Percentiles rank a stretch among this genome's conserved stretches.
Evolutionary conservation across 495 filamentous ascomycete genomes (phyloP).

Genomic region (Viridothelium virens): DNA sequence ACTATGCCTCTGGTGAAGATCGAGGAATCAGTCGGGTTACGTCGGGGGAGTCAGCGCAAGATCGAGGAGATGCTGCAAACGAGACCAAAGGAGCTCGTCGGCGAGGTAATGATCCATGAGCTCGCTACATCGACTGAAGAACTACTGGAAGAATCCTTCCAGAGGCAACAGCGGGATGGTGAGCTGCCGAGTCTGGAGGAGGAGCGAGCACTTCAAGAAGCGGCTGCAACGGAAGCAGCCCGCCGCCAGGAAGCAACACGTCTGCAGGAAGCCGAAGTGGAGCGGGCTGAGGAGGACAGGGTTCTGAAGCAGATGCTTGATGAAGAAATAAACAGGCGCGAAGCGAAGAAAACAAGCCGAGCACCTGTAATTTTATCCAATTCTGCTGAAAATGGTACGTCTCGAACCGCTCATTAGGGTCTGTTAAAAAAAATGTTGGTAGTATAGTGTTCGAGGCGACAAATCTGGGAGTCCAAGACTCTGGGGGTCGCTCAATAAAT

Average conservation of each 20-base stretch:
- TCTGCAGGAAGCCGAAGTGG: constrained; percentile 41
- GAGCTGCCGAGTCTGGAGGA: constrained; percentile 82
- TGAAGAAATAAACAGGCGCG: constrained; percentile 62
- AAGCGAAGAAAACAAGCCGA: constrained; percentile 29
- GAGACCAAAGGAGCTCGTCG: constrained; percentile 63
- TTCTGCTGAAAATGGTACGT: background rate
- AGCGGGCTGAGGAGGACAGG: constrained; percentile 62
- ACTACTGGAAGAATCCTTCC: constrained; percentile 76
- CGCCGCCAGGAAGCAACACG: constrained; percentile 23
- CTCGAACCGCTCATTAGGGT: too few relatives aligned
- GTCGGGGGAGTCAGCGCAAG: constrained; percentile 55
- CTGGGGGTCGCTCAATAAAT: too few relatives aligned
- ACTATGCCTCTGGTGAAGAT: constrained; percentile 66
- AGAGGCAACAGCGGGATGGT: constrained; percentile 55
- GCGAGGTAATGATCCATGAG: constrained; percentile 83
- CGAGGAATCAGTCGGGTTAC: constrained; percentile 54
- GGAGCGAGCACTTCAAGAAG: constrained; percentile 67
- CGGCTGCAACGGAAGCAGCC: constrained; percentile 43
- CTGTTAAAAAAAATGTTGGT: too few relatives aligned
- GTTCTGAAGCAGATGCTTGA: constrained; percentile 66
- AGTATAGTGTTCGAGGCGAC: too few relatives aligned
- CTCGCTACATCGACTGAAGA: constrained; percentile 77
- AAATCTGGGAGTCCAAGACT: too few relatives aligned
- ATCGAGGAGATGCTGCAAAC: constrained; percentile 61
- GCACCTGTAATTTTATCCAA: background rate